These are phyloP conservation scores for Candida andamanensis DNA, from an alignment of 805 yeast species.

Conservation along the genomic window DNA sequence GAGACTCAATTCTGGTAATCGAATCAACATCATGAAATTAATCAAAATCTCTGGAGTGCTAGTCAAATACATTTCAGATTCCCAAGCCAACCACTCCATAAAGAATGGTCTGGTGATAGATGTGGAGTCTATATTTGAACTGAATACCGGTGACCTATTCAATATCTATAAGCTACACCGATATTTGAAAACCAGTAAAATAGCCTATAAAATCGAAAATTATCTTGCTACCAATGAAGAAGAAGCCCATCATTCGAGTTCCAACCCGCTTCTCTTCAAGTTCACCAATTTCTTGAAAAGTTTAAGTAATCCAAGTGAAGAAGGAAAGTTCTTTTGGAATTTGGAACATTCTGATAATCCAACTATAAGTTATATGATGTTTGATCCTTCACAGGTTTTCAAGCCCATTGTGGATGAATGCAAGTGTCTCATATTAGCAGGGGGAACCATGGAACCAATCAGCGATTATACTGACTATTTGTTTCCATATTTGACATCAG, in stretches of 20 bases:
- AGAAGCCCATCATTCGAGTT: constrained; percentile 10
- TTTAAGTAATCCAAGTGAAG: constrained; percentile 67
- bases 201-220: constrained; percentile 78
- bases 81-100: constrained; percentile 22
- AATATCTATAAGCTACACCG: constrained; percentile 64
- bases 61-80: constrained; percentile 38
- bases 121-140: constrained; percentile 48
- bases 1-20: constrained; percentile 64
- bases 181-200: constrained; percentile 62
- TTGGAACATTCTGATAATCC: constrained; percentile 17
- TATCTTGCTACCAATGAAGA: constrained; percentile 41
- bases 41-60: constrained; percentile 52
- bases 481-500: constrained; percentile 47
- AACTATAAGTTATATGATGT: constrained; percentile 59
- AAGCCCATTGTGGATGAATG: constrained; percentile 59
- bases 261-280: constrained; percentile 59
- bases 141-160: constrained; percentile 62
- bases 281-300: constrained; percentile 60
- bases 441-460: constrained; percentile 94
- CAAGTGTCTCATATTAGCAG: constrained; percentile 73
- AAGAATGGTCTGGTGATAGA: constrained; percentile 52
- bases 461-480: constrained; percentile 63
- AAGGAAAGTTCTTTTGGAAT: constrained; percentile 76
- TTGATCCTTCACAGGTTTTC: constrained; percentile 76
- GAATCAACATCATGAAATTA: constrained; percentile 63